Evolutionary conservation across 768 basidiomycete genomes (phyloP), one percentile per base, ranked within the genome.

Genomic region (Termitomyces sp.): DNA sequence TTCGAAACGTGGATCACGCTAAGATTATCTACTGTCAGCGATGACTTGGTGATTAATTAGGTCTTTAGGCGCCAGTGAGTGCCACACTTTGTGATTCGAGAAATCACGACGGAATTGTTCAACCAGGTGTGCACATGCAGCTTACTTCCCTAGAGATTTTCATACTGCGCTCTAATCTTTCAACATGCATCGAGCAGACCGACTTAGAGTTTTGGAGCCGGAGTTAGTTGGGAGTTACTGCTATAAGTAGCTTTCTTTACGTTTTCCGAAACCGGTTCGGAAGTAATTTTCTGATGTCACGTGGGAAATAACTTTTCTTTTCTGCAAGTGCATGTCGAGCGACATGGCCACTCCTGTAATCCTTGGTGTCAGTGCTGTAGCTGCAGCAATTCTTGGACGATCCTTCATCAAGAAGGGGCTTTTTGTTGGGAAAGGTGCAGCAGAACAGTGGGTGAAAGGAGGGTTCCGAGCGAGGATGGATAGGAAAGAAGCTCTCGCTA

Each of bases 381-480:
- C 87, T 14, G 88, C 90, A 46, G 91, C 86, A 13, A 72, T 93
- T 9, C 82, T 83, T 23, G 92, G 91, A 7, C 80, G 93, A 50
- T 85, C 86, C 48, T 72, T 92, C 13, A 66, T 94, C 47, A 82
- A 87, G 46, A 79, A 79, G 26, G 88, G 88, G 2, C 63, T 82
- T 5, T 77, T 87, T 63, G 73, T 80, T 30, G 87, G 82, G 13
- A 82, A 76, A 64, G 78, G 76, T 26, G 87, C 81, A 12, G 88
- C 87, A 13, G 88, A 94, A 46, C 82, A 95, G 70, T 98, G 93
- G 86, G 87, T 79, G 18, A 93, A 88, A 74, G 96, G 96, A 57
- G 96, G 97, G 8, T 99, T 99, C 83, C 88, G 86, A 70, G 79
- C 85, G 30, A 97, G 93, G 80, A 98, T 98, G 95, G 96, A 98